Conservation (phyloP, 2,329 filamentous ascomycete species). For the Scedosporium minutisporum region DNA sequence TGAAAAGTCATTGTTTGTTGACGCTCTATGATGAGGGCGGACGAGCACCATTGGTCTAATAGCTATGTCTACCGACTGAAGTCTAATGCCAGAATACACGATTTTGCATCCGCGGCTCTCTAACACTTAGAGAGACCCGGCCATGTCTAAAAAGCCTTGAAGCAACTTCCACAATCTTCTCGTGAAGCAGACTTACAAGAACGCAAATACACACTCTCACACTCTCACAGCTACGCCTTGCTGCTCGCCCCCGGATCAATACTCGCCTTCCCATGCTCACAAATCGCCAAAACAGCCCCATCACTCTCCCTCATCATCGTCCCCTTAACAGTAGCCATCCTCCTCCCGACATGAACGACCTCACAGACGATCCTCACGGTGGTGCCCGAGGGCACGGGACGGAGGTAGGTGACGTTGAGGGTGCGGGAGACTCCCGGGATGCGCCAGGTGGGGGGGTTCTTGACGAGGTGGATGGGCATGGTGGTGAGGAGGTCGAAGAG, state of each 20-base stretch:
- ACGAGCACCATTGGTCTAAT: neutral
- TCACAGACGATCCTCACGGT: slow-evolving; percentile 46
- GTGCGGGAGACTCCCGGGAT: slow-evolving; percentile 55
- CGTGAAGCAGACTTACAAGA: too few relatives aligned
- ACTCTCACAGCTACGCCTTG: slow-evolving; percentile 12
- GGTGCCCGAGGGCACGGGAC: slow-evolving; percentile 45
- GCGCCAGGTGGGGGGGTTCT: slow-evolving; percentile 45
- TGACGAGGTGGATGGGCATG: slow-evolving; percentile 44
- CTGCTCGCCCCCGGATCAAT: slow-evolving; percentile 33
- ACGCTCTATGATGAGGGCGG: neutral
- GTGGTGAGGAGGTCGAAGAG: slow-evolving; percentile 60
- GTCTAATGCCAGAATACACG: neutral
- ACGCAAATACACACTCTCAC: neutral
- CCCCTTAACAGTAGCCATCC: slow-evolving; percentile 42
- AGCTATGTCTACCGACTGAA: neutral
- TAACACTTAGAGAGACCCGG: neutral
- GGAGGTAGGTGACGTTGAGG: slow-evolving; percentile 57
- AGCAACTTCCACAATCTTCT: too few relatives aligned
- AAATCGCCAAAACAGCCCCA: slow-evolving; percentile 43
- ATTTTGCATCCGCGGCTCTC: neutral
- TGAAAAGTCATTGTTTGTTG: neutral
- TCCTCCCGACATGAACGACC: slow-evolving; percentile 46
- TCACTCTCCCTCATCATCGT: slow-evolving; percentile 44
- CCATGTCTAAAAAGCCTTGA: too few relatives aligned
- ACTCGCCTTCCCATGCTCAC: slow-evolving; percentile 57